Percentiles rank a stretch among this genome's conserved stretches.
Conservation (phyloP, 2,329 filamentous ascomycete species). For the Cladosporium phlei region DNA sequence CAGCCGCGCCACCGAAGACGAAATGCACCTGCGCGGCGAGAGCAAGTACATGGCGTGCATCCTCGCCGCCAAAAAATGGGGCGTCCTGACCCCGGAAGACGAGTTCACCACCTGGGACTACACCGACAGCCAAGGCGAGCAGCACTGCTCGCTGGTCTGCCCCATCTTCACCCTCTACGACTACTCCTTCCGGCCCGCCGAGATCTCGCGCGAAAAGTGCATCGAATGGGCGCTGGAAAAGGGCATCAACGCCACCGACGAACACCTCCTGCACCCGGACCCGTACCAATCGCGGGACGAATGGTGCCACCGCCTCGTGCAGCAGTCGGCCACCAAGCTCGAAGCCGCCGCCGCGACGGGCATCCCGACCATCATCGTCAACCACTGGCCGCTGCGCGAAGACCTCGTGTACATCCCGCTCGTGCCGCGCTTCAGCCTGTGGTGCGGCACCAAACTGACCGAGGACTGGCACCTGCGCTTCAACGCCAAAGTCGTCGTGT, state of each 20-base stretch:
- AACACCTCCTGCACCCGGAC: conserved; percentile 42
- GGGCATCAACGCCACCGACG: conserved; percentile 44
- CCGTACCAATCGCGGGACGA: conserved; percentile 41
- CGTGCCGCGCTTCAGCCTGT: conserved; percentile 42
- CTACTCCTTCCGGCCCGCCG: conserved; percentile 52
- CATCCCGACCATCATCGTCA: conserved; percentile 39
- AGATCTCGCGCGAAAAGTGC: conserved; percentile 46
- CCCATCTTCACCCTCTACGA: conserved; percentile 58
- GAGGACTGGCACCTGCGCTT: conserved; percentile 44
- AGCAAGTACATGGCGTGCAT: conserved; percentile 54
- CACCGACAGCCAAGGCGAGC: conserved; percentile 36
- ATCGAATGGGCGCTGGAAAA: conserved; percentile 44
- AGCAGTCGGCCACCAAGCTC: conserved; percentile 39
- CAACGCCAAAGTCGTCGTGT: conserved; percentile 45
- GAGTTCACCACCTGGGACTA: conserved; percentile 48
- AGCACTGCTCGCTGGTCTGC: conserved; percentile 46
- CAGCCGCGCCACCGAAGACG: conserved; percentile 34
- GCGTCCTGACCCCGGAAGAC: conserved; percentile 54
- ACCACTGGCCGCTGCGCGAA: conserved; percentile 45
- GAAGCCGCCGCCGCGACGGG: conserved; percentile 27
- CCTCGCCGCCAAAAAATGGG: conserved; percentile 47
- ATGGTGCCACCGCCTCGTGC: conserved; percentile 42
- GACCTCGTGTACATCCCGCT: conserved; percentile 41
- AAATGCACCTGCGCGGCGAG: conserved; percentile 42
- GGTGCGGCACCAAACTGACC: conserved; percentile 46